A percentile compares a stretch with the other conserved stretches of the same genome.
These are phyloP conservation scores for Fusarium equiseti DNA, from an alignment of 2,329 filamentous ascomycete genomes.

Conservation along the genomic window DNA sequence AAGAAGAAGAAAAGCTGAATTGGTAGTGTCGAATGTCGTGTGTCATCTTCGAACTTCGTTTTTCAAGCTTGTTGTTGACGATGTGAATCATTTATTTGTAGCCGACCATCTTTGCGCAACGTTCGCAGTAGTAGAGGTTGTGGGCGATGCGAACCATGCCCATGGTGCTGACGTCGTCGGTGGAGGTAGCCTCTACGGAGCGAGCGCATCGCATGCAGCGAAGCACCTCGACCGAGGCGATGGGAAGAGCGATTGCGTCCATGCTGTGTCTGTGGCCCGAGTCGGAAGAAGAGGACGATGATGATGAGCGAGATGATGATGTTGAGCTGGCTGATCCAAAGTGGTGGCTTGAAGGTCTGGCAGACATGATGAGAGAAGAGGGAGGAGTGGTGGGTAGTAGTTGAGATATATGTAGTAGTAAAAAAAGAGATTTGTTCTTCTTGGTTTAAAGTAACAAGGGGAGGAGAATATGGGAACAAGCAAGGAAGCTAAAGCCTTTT, in stretches of 20 bases:
- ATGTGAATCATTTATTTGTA: slow-evolving; percentile 62
- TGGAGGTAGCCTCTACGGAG: slow-evolving; percentile 70
- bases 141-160: slow-evolving; percentile 75
- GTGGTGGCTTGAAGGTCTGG: slow-evolving; percentile 40
- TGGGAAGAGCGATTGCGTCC: slow-evolving; percentile 60
- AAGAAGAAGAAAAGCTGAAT: slow-evolving; percentile 17
- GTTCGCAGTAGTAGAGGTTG: slow-evolving; percentile 75
- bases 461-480: slow-evolving; percentile 2
- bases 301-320: slow-evolving; percentile 37
- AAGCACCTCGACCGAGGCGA: slow-evolving; percentile 69
- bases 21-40: slow-evolving; percentile 9
- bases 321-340: slow-evolving; percentile 43
- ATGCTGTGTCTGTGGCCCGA: slow-evolving; percentile 59
- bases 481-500: slow-evolving; percentile 32
- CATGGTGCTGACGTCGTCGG: slow-evolving; percentile 67
- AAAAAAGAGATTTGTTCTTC: slow-evolving; percentile 3
- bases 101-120: slow-evolving; percentile 73
- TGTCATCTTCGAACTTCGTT: slow-evolving; percentile 11
- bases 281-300: slow-evolving; percentile 44
- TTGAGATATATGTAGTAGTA: slow-evolving; percentile 28
- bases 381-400: slow-evolving; percentile 33
- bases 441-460: slow-evolving; percentile 2
- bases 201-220: slow-evolving; percentile 73
- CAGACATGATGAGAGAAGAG: slow-evolving; percentile 31
- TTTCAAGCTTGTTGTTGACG: slow-evolving; percentile 9